Conservation (phyloP, 352 stramenopile genomes). For the Elongisporangium anandrum region DNA sequence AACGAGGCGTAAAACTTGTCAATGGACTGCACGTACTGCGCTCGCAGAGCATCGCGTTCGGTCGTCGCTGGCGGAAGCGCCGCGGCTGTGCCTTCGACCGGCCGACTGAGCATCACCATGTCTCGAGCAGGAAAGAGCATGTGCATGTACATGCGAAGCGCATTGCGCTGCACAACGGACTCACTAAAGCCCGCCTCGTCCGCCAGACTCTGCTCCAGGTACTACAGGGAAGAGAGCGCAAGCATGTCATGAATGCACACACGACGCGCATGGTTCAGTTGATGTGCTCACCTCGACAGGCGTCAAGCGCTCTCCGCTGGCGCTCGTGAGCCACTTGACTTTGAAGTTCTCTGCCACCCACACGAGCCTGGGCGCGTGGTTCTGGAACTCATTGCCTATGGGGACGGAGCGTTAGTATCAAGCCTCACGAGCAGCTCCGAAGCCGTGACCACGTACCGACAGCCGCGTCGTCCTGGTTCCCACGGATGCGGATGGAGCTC, state of each 20-base stretch:
- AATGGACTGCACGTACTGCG: conserved; percentile 51
- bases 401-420: conserved; percentile 1
- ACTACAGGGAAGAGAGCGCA: conserved; percentile 17
- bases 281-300: conserved; percentile 18
- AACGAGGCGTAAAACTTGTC: conserved; percentile 42
- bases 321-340: conserved; percentile 55
- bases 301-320: conserved; percentile 38
- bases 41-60: conserved; percentile 28
- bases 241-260: not conserved
- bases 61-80: conserved; percentile 7
- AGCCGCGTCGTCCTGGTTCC: conserved; percentile 51
- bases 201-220: conserved; percentile 38
- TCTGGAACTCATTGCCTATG: conserved; percentile 33
- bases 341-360: conserved; percentile 65
- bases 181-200: conserved; percentile 58
- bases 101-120: conserved; percentile 44
- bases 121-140: conserved; percentile 36
- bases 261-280: no score
- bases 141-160: conserved; percentile 55
- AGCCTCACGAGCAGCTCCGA: not conserved
- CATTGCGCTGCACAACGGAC: conserved; percentile 41
- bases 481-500: conserved; percentile 37
- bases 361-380: conserved; percentile 54
- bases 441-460: conserved; percentile 23
- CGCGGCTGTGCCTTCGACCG: conserved; percentile 27